Base-by-base conservation (phyloP, 768 basidiomycete species). In the Suillus weaverae region DNA sequence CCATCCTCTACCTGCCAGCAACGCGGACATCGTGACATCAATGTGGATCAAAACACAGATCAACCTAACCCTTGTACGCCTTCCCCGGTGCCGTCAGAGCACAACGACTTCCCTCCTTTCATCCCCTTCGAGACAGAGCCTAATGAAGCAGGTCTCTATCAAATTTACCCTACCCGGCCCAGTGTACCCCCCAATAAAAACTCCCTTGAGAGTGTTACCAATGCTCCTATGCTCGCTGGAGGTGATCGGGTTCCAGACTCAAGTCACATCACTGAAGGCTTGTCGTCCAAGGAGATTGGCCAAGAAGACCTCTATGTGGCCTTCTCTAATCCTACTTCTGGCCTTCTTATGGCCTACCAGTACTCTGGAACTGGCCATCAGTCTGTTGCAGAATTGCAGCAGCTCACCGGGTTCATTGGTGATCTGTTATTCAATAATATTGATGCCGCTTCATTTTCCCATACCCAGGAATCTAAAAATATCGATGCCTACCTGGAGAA, bases 381-480 rank as follows among this genome's bases (percentile, higher is more conserved):
- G 61, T 74, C 79, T 0, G 46, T 63, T 2, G 36, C 14, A 0
- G 76, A 78, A 30, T 38, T 76, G 0, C 62, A 78, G 14, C 62
- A 60, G 0, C 70, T 81, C 0, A 72, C 75, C 9, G 65, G 67
- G 1, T 77, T 74, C 11, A 54, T 78, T 10, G 26, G 57, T 0
- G 68, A 70, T 22, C 50, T 54, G 5, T 64, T 66, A 14, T 78
- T 80, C 62, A 56, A 72, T 5, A 8, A 7, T 0, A 41, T 62
- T 14, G 66, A 77, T 26, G 65, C 77, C 10, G 0, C n/a, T 1
- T 67, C 64, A 1, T 76, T 77, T 62, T 60, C 50, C 36, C 68
- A 65, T 46, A 60, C 18, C 1, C 8, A 50, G 11, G 64, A 54
- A 44, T 14, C 22, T 2, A 61, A 54, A 6, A 44, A 36, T 2